Conservation (phyloP, 441 rosid species). For the Sinapis alba region DNA sequence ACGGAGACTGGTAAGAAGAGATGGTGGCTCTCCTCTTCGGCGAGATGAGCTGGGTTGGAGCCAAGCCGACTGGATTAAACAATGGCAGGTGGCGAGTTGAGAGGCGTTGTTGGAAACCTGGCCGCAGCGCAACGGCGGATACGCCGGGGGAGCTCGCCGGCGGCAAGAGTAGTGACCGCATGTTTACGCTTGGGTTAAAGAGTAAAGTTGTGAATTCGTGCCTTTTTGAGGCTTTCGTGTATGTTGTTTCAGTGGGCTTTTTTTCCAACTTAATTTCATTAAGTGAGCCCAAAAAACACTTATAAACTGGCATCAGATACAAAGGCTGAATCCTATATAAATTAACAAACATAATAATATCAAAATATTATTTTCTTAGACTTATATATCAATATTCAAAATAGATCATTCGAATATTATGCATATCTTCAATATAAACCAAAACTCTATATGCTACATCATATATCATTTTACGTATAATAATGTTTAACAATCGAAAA, state of each 20-base stretch:
- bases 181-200: constrained; percentile 29
- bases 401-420: no score
- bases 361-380: no score
- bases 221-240: constrained; percentile 19
- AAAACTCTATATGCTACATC: no score
- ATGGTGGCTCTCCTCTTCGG: constrained; percentile 30
- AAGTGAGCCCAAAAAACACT: no score
- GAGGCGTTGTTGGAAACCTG: constrained; percentile 29
- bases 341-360: no score
- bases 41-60: constrained; percentile 28
- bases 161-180: constrained; percentile 73
- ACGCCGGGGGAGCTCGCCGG: constrained; percentile 51
- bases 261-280: no score
- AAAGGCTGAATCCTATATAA: no score
- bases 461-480: no score
- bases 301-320: no score
- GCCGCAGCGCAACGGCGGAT: constrained; percentile 35
- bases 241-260: constrained; percentile 26
- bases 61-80: constrained; percentile 18
- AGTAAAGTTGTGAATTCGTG: constrained; percentile 16
- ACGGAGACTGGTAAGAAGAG: constrained; percentile 34
- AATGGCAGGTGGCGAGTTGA: constrained; percentile 11
- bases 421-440: no score
- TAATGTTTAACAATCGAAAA: no score
- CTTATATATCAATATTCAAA: no score